Percentiles rank a stretch among this genome's conserved stretches.
Evolutionary conservation across 768 basidiomycete genomes (phyloP).

Genomic region (Mycena leptocephala): DNA sequence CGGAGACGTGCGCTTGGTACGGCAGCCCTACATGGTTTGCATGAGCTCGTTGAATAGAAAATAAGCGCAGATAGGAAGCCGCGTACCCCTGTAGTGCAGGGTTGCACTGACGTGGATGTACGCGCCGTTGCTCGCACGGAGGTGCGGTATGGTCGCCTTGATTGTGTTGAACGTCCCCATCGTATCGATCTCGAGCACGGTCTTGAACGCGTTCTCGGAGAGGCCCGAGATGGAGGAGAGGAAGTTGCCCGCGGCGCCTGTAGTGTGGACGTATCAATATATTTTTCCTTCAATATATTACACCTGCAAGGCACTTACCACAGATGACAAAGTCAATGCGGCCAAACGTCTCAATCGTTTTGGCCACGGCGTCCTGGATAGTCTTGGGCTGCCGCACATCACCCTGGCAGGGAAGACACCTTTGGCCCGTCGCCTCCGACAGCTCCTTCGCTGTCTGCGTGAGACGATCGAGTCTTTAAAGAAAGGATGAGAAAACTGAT

Average conservation of each 20-base stretch:
- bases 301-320: conserved; percentile 64
- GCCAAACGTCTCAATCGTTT: conserved; percentile 84
- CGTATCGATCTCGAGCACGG: conserved; percentile 95
- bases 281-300: neutral
- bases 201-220: conserved; percentile 92
- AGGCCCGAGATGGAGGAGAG: conserved; percentile 88
- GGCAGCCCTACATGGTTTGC: conserved; percentile 71
- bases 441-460: conserved; percentile 81
- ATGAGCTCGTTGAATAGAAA: neutral
- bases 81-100: conserved; percentile 85
- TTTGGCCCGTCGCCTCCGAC: conserved; percentile 75
- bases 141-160: conserved; percentile 88
- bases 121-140: conserved; percentile 82
- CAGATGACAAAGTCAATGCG: conserved; percentile 96
- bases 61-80: neutral
- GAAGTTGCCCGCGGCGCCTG: conserved; percentile 98
- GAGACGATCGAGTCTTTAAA: conserved; percentile 78
- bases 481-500: conserved; percentile 12
- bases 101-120: conserved; percentile 94
- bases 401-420: conserved; percentile 81
- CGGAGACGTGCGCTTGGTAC: conserved; percentile 94
- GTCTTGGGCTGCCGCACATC: conserved; percentile 89
- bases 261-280: neutral
- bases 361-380: conserved; percentile 82
- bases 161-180: conserved; percentile 95